Evolutionary conservation across 208 protist species (phyloP), one percentile per base, ranked within the genome.

Genomic region (Acanthamoeba lenticulata): DNA sequence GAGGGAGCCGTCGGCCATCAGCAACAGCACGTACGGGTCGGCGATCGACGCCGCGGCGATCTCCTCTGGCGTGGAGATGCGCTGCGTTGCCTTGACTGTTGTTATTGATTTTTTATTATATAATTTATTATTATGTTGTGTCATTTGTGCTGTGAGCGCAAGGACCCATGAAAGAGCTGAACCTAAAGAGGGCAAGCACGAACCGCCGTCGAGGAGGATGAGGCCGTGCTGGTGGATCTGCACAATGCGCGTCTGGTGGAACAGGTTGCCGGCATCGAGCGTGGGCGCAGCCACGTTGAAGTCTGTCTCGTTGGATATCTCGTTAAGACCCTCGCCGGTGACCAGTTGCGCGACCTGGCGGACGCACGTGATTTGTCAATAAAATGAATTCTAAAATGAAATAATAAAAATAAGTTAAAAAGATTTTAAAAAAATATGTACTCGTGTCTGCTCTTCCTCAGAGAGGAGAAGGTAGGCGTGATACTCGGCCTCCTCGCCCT

Each of bases 251-350:
- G 88, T 77, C 44, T 47, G 42, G 19, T 69, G 57, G 44, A 92
- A 77, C 60, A 92, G 36, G 47, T 92, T 92, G 57, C 60, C 88
- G 9, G 62, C 88, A 15, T 69, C 88, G 11, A 92, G 19, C 24
- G 88, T 92, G 34, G 88, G 88, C 24, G 60, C 88, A 5, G 42
- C 88, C 38, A 92, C 88, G 65, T 92, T 92, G 60, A 92, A 69
- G 34, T 92, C 88, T 1, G 47, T 55, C 38, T 79, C 62, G 65
- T 92, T 92, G 15, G 88, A 92, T 38, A 92, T 88, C 45, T 92
- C 88, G 19, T 92, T 57, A 38, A 92, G 27, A 27, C 47, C 60
- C 9, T 92, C 65, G 1, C 88, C 88, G 7, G 88, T 57, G 21
- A 92, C 52, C 19, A 90, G 45, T 47, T 90, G 38, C 24, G 45